Conservation (phyloP, 2,329 filamentous ascomycete species). For the Pseudopyrenochaeta lycopersici region DNA sequence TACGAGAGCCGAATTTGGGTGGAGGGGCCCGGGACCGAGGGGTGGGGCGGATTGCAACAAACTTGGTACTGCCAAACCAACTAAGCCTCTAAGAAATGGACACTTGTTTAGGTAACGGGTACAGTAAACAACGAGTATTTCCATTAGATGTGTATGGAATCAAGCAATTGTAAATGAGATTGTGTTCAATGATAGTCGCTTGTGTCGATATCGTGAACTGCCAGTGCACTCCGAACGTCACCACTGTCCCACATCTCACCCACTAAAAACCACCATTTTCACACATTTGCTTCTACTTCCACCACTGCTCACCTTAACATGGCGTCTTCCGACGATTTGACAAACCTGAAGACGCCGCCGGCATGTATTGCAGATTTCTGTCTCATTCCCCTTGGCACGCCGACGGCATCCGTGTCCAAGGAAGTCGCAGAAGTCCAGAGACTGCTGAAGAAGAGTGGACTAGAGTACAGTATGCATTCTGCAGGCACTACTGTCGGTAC, state of each 20-base stretch:
- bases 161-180: too few relatives aligned
- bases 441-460: constrained; percentile 79
- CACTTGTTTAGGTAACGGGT: too few relatives aligned
- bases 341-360: constrained; percentile 66
- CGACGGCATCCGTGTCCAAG: constrained; percentile 59
- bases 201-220: too few relatives aligned
- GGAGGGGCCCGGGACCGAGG: too few relatives aligned
- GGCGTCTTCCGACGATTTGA: constrained; percentile 29
- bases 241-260: not conserved
- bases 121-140: too few relatives aligned
- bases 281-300: not conserved
- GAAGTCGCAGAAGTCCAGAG: constrained; percentile 91
- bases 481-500: constrained; percentile 91
- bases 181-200: too few relatives aligned
- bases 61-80: too few relatives aligned
- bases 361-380: constrained; percentile 91
- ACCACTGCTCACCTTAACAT: constrained; percentile 14
- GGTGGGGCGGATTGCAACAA: too few relatives aligned
- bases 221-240: too few relatives aligned
- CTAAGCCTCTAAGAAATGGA: too few relatives aligned
- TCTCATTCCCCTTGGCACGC: constrained; percentile 77
- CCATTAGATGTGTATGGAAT: too few relatives aligned
- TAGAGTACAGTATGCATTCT: constrained; percentile 90
- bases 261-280: not conserved
- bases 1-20: too few relatives aligned